These are phyloP conservation scores for Penicillium frequentans DNA, from an alignment of 2,329 filamentous ascomycete genomes.

Conservation along the genomic window DNA sequence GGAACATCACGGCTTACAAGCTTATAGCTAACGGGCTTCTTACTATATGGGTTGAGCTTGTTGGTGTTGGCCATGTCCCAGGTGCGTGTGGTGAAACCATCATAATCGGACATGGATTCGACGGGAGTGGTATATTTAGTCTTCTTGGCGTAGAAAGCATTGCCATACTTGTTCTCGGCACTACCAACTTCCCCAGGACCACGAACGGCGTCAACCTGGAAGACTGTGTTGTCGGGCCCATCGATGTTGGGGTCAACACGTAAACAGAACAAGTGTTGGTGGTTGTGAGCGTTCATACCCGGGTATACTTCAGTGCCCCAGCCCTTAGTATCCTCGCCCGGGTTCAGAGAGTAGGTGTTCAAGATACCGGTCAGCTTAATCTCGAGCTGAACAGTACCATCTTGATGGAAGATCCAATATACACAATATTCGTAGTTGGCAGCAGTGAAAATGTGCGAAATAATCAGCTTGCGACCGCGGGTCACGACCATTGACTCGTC, in stretches of 20 bases:
- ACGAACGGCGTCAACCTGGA: conserved; percentile 73
- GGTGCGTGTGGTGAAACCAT: conserved; percentile 73
- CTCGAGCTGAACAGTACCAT: conserved; percentile 88
- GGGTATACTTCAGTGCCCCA: conserved; percentile 93
- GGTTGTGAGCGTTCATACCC: conserved; percentile 90
- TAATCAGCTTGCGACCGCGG: conserved; percentile 77
- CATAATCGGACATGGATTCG: conserved; percentile 74
- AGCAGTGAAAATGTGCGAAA: conserved; percentile 91
- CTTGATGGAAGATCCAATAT: conserved; percentile 90
- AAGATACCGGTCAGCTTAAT: conserved; percentile 90
- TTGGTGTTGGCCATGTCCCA: conserved; percentile 90
- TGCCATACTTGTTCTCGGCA: conserved; percentile 81
- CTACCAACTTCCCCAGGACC: conserved; percentile 75
- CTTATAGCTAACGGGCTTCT: conserved; percentile 85
- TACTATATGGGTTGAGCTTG: conserved; percentile 80
- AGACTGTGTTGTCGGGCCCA: conserved; percentile 79
- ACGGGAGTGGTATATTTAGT: conserved; percentile 73
- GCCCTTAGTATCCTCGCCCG: conserved; percentile 76
- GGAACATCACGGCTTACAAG: conserved; percentile 85
- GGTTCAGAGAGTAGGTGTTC: conserved; percentile 83
- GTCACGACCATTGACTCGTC: conserved; percentile 86
- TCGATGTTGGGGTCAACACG: conserved; percentile 86
- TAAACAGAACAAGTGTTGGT: conserved; percentile 92
- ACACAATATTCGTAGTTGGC: conserved; percentile 93
- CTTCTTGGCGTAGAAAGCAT: conserved; percentile 83